phyloP scores from a whole-genome alignment of 2,329 filamentous ascomycete species.

The Macrophomina phaseolina region DNA sequence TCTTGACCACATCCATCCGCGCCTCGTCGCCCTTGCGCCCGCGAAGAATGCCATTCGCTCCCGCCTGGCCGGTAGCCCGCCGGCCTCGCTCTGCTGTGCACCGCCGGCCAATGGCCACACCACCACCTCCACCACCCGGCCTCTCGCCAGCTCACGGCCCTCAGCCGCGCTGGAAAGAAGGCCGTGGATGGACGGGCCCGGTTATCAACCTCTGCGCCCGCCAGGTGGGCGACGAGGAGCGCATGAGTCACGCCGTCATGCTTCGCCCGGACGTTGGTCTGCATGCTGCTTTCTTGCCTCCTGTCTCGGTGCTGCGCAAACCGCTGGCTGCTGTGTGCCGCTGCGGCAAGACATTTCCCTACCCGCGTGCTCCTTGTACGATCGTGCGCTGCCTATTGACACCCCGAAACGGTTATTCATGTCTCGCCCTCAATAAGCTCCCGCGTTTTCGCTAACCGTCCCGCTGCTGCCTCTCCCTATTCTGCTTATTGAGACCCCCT shows the following conservation, averaged over 20 bases:
- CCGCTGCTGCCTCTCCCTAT: background rate
- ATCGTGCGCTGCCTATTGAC: slow-evolving; percentile 27
- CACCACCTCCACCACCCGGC: background rate
- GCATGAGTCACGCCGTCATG: background rate
- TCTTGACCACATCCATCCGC: background rate
- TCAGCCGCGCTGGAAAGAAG: background rate
- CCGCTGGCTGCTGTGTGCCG: background rate
- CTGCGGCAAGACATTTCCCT: background rate
- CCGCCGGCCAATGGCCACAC: background rate
- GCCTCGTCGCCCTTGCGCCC: background rate
- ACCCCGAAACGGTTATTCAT: slow-evolving; percentile 16
- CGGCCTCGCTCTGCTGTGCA: background rate
- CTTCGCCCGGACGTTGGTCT: background rate
- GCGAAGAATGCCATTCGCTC: background rate
- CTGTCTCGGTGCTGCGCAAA: background rate
- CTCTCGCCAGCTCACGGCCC: background rate
- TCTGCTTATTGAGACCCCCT: background rate
- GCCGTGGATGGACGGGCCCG: background rate
- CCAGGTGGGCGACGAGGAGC: background rate
- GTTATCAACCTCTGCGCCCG: background rate
- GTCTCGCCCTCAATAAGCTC: slow-evolving; percentile 15
- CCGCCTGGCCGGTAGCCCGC: background rate
- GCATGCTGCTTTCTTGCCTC: background rate
- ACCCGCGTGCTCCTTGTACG: background rate
- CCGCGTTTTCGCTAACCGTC: background rate